phyloP scores from a whole-genome alignment of 108 stramenopile species.

The Fragilariopsis cylindrus region DNA sequence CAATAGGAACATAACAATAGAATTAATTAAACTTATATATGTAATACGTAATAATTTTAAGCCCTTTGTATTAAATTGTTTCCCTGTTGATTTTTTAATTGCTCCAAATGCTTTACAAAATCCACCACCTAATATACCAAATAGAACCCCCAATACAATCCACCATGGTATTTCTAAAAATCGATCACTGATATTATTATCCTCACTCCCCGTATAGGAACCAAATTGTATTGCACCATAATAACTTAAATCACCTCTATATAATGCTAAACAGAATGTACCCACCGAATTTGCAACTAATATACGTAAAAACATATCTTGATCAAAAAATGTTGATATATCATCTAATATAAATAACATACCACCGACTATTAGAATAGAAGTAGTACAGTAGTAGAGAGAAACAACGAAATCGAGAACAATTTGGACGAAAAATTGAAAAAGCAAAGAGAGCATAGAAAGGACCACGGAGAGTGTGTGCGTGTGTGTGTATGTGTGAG shows the following conservation, averaged over 20 bases:
- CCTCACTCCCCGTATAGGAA: neutral
- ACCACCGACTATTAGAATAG: slow-evolving; percentile 51
- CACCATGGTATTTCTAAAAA: slow-evolving; percentile 10
- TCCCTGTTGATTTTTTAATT: neutral
- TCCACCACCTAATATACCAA: slow-evolving; percentile 3
- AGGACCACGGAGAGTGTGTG: too few relatives aligned
- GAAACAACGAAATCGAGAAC: too few relatives aligned
- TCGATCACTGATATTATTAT: slow-evolving; percentile 1
- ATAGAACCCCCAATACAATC: neutral
- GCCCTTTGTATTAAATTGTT: neutral
- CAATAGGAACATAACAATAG: slow-evolving; percentile 32
- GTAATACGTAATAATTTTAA: neutral
- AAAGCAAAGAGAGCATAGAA: too few relatives aligned
- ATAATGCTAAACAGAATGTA: slow-evolving; percentile 56
- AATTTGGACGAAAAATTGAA: too few relatives aligned
- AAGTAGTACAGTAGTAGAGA: too few relatives aligned
- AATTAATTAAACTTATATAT: slow-evolving; percentile 39
- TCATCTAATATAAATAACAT: slow-evolving; percentile 53
- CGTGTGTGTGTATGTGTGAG: too few relatives aligned
- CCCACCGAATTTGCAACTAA: slow-evolving; percentile 55
- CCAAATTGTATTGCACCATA: slow-evolving; percentile 54
- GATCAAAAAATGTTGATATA: slow-evolving; percentile 56
- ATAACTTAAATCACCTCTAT: slow-evolving; percentile 44
- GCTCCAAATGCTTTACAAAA: slow-evolving; percentile 10
- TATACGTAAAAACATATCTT: slow-evolving; percentile 55